Evolutionary conservation across 2,329 filamentous ascomycete species (phyloP).

Genomic region (Aspergillus sp.): DNA sequence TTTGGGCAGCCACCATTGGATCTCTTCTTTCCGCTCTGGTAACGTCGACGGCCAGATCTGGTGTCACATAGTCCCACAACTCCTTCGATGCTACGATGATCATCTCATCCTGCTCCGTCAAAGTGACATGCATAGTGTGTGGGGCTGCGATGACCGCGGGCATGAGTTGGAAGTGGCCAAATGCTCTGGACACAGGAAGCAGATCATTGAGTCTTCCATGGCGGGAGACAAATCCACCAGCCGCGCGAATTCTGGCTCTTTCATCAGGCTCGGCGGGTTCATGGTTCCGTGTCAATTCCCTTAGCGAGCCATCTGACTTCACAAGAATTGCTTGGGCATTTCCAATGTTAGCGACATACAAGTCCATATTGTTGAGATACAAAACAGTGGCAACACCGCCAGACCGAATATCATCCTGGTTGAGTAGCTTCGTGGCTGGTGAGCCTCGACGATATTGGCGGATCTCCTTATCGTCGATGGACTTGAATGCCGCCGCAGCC

Average conservation of each 20-base stretch:
- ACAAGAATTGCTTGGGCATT: conserved; percentile 95
- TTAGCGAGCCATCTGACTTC: conserved; percentile 77
- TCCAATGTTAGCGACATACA: conserved; percentile 92
- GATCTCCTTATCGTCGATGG: conserved; percentile 67
- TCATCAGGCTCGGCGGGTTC: conserved; percentile 84
- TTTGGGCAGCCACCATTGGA: conserved; percentile 91
- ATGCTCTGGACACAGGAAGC: conserved; percentile 86
- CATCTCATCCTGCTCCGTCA: conserved; percentile 88
- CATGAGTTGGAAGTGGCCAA: conserved; percentile 90
- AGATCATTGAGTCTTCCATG: conserved; percentile 90
- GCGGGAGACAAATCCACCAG: conserved; percentile 90
- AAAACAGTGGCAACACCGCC: conserved; percentile 89
- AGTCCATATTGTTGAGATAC: conserved; percentile 82
- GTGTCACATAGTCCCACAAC: conserved; percentile 90
- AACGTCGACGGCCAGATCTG: conserved; percentile 86
- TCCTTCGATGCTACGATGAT: conserved; percentile 87
- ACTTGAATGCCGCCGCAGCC: conserved; percentile 75
- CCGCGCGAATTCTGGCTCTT: conserved; percentile 83
- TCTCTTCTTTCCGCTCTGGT: conserved; percentile 81
- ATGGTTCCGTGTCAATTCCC: conserved; percentile 83
- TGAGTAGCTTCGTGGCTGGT: conserved; percentile 69
- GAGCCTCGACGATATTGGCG: conserved; percentile 63
- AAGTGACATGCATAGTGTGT: conserved; percentile 69
- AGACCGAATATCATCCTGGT: conserved; percentile 81
- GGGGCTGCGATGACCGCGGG: conserved; percentile 90